Evolutionary conservation across 1,284 basidiomycete species (phyloP), one percentile per base, ranked within the genome.

Genomic region (Abortiporus biennis): DNA sequence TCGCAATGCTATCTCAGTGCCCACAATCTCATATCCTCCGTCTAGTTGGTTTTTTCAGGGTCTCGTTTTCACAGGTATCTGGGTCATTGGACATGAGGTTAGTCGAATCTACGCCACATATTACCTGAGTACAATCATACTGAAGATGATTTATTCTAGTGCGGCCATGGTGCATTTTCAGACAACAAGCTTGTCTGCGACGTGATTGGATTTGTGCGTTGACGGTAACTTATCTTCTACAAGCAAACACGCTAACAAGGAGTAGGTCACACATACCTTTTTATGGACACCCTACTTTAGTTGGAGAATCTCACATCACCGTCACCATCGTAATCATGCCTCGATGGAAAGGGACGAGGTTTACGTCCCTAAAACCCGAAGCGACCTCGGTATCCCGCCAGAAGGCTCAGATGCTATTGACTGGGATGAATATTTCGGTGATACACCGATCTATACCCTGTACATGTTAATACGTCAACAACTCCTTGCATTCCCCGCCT

Each of bases 401-500:
- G 59, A 65, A 39, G 45, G 46, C n/a, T 24, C 24, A 12, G 38
- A 53, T 12, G 49, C 56, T 16, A 62, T 74, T 32, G 69, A 78
- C 54, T 79, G 71, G 53, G 69, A 75, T 9, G 76, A 80, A 32
- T 59, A 73, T 31, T 66, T 80, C 36, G 74, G 74, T 32, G 78
- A 81, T 44, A 77, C 77, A 1, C 77, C 78, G 0, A 58, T 81
- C 31, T 79, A 74, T 49, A 80, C 76, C 0, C 56, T 78, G 6
- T 68, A 61, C 50, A 72, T 68, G 64, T 62, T 78, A 32, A 52
- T 78, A 39, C 64, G 71, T 13, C 72, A 74, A 51, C 90, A 93
- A 63, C 66, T 88, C 9, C 70, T 86, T 16, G 89, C 87, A 3
- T 90, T 86, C 63, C 75, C 71, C 13, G 74, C 77, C 45, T 89